These are phyloP conservation scores for Neurospora sp. DNA, from an alignment of 495 filamentous ascomycete genomes.

Conservation along the genomic window DNA sequence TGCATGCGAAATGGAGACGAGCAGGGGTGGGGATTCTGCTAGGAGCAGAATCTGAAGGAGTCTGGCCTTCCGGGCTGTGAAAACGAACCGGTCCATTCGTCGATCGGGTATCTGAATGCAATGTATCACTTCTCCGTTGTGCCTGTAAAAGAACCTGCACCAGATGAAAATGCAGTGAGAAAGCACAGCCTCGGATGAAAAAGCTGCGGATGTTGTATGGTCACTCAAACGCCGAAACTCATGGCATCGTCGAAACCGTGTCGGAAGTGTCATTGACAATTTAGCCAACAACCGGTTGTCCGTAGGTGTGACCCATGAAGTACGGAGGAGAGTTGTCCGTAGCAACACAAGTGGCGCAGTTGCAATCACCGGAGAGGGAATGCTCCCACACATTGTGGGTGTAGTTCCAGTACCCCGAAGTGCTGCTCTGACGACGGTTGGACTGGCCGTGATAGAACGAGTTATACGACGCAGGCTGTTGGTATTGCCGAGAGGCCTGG, in stretches of 20 bases:
- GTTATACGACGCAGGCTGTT: conserved; percentile 32
- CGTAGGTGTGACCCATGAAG: conserved; percentile 50
- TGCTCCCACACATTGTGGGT: conserved; percentile 50
- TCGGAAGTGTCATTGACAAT: neutral
- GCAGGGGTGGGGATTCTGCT: neutral
- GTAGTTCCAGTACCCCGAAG: conserved; percentile 36
- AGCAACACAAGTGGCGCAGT: conserved; percentile 52
- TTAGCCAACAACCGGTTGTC: conserved; percentile 57
- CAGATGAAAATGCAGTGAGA: conserved; percentile 13
- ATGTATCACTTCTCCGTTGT: conserved; percentile 24
- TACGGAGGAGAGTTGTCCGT: conserved; percentile 50
- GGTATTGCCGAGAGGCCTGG: conserved; percentile 19
- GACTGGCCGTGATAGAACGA: conserved; percentile 39
- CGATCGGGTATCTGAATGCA: conserved; percentile 33
- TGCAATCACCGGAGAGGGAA: conserved; percentile 53
- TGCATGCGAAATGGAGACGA: neutral
- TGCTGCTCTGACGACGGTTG: conserved; percentile 22
- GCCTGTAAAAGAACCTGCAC: conserved; percentile 9
- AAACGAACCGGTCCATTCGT: conserved; percentile 8
- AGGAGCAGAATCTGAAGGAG: neutral
- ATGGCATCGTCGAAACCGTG: neutral
- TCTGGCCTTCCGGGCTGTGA: conserved; percentile 6
- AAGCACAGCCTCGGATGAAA: conserved; percentile 5
- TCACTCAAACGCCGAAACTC: conserved; percentile 1
- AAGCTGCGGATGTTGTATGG: neutral